A percentile compares a stretch with the other conserved stretches of the same genome.
These are phyloP conservation scores for Malus fusca DNA, from an alignment of 306 rosid genomes.

Conservation along the genomic window DNA sequence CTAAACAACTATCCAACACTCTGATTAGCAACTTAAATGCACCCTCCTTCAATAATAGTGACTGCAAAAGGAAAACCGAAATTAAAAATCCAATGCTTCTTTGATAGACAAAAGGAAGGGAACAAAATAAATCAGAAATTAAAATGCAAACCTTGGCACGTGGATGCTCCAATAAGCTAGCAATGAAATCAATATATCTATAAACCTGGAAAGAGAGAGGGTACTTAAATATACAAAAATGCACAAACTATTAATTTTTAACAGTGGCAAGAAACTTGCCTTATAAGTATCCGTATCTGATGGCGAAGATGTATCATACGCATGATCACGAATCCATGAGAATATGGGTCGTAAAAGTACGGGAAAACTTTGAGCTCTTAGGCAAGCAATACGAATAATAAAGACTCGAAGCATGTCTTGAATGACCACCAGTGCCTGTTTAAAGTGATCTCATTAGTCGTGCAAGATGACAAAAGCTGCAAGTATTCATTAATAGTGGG, in stretches of 20 bases:
- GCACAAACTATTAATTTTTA: slow-evolving; percentile 1
- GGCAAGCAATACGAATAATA: slow-evolving; percentile 61
- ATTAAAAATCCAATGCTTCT: slow-evolving; percentile 1
- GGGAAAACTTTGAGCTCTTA: slow-evolving; percentile 52
- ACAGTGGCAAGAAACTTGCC: slow-evolving; percentile 31
- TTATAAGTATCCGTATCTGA: slow-evolving; percentile 70
- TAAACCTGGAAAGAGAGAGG: slow-evolving; percentile 39
- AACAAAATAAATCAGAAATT: slow-evolving; percentile 6
- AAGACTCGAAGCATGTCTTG: slow-evolving; percentile 90
- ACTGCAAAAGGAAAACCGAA: slow-evolving; percentile 38
- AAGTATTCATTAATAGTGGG: not conserved
- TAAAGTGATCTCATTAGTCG: slow-evolving; percentile 9
- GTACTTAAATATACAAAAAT: not conserved
- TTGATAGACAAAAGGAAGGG: not conserved
- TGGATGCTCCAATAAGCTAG: slow-evolving; percentile 85
- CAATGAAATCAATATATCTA: slow-evolving; percentile 90
- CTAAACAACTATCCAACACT: slow-evolving; percentile 56
- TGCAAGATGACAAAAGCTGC: slow-evolving; percentile 1
- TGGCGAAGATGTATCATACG: slow-evolving; percentile 43
- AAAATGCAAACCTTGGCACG: slow-evolving; percentile 56
- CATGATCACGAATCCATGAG: slow-evolving; percentile 44
- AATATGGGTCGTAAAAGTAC: slow-evolving; percentile 57
- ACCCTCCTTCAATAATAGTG: slow-evolving; percentile 55
- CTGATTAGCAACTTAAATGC: slow-evolving; percentile 47
- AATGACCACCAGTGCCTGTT: slow-evolving; percentile 72